Conservation (phyloP, 2,329 filamentous ascomycete genomes). For the Penicillium sp. region DNA sequence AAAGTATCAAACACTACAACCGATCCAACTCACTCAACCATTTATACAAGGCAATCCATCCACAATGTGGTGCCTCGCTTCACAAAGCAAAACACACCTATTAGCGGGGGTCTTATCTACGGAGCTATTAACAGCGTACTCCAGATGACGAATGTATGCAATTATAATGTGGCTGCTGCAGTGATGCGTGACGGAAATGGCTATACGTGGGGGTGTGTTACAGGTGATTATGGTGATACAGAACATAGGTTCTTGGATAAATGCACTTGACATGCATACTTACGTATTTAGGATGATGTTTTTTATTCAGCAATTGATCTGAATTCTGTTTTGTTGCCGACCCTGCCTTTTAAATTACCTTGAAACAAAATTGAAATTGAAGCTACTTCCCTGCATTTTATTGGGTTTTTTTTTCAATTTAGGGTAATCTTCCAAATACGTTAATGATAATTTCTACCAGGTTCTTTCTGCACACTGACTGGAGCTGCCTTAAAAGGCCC, state of each 20-base stretch:
- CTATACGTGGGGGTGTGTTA: conserved; percentile 6
- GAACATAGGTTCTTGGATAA: conserved; percentile 4
- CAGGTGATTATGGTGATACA: conserved; percentile 3
- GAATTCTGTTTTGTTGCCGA: too few species aligned
- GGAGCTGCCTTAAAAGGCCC: too few species aligned
- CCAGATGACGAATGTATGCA: not conserved
- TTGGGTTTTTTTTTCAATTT: too few species aligned
- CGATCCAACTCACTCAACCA: not conserved
- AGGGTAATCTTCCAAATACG: too few species aligned
- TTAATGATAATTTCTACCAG: too few species aligned
- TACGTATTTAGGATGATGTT: too few species aligned
- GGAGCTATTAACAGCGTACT: not conserved
- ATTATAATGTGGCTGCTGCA: conserved; percentile 4
- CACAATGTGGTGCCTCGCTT: not conserved
- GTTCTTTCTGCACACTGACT: too few species aligned
- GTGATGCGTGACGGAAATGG: not conserved
- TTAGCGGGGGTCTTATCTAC: not conserved
- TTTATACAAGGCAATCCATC: not conserved
- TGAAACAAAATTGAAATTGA: too few species aligned
- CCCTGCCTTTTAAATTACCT: too few species aligned
- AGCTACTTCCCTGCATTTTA: too few species aligned
- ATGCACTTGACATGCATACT: too few species aligned
- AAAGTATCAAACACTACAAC: not conserved
- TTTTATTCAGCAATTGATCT: too few species aligned
- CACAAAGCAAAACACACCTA: not conserved